Conservation (phyloP, 441 rosid genomes). For the Euphorbia corollata region DNA sequence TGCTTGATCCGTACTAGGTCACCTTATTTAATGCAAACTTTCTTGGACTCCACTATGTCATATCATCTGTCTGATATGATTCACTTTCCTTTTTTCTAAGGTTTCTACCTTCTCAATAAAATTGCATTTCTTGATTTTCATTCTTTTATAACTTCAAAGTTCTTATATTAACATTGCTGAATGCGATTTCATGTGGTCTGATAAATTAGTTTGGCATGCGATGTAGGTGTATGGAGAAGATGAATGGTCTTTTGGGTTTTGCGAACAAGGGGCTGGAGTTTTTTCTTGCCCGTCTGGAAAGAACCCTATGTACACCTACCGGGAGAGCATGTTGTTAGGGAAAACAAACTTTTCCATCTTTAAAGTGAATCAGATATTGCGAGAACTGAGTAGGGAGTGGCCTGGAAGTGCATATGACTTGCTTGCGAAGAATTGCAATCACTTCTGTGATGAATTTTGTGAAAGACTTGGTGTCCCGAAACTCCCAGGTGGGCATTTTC, state of each 20-base stretch:
- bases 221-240: conserved; percentile 79
- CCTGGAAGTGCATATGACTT: conserved; percentile 74
- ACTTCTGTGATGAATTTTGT: conserved; percentile 86
- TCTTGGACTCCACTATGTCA: neutral
- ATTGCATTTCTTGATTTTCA: neutral
- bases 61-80: conserved; percentile 1
- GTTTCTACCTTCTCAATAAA: neutral
- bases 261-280: conserved; percentile 91
- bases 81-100: neutral
- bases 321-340: conserved; percentile 75
- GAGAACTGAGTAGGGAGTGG: conserved; percentile 90
- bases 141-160: neutral
- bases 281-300: conserved; percentile 78
- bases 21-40: neutral
- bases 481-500: conserved; percentile 63
- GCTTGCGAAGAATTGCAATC: conserved; percentile 86
- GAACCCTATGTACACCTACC: conserved; percentile 91
- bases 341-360: conserved; percentile 49
- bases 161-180: conserved; percentile 6
- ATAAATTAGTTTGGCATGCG: conserved; percentile 13
- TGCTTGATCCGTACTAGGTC: neutral
- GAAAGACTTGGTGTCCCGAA: conserved; percentile 83
- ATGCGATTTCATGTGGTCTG: conserved; percentile 1
- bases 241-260: conserved; percentile 97
- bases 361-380: conserved; percentile 72